Evolutionary conservation across 1,139 yeast species (phyloP).

Genomic region (Suhomyces atakaporum): DNA sequence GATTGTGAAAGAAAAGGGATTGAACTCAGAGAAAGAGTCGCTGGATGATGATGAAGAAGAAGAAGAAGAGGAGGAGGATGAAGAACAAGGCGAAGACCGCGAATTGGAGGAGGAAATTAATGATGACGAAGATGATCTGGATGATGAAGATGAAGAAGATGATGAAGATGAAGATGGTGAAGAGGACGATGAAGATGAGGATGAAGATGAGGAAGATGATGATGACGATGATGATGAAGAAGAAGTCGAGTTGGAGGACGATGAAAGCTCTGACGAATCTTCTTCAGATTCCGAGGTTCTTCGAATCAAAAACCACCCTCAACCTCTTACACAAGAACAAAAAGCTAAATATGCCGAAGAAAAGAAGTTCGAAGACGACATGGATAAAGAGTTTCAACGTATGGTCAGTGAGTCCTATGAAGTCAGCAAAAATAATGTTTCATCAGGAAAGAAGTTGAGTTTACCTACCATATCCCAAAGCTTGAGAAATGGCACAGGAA

Average conservation of each 20-base stretch:
- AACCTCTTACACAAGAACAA: constrained; percentile 26
- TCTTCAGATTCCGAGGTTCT: no score
- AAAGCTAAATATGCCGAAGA: constrained; percentile 41
- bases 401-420: constrained; percentile 53
- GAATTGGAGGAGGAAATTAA: constrained; percentile 12
- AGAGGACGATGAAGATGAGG: constrained; percentile 15
- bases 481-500: not conserved
- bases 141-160: constrained; percentile 9
- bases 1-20: constrained; percentile 18
- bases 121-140: constrained; percentile 18
- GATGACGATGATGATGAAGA: constrained; percentile 14
- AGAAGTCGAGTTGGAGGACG: constrained; percentile 13
- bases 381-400: constrained; percentile 56
- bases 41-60: constrained; percentile 5
- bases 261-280: constrained; percentile 15
- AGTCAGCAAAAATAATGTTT: constrained; percentile 25
- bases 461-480: constrained; percentile 18
- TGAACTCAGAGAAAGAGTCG: no score
- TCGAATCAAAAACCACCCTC: constrained; percentile 12
- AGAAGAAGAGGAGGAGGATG: constrained; percentile 14
- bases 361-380: constrained; percentile 46
- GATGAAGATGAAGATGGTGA: constrained; percentile 16
- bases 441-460: constrained; percentile 18
- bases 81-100: constrained; percentile 11
- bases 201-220: constrained; percentile 9